Conservation (phyloP, 441 rosid species). For the Erodium chrysanthum region DNA sequence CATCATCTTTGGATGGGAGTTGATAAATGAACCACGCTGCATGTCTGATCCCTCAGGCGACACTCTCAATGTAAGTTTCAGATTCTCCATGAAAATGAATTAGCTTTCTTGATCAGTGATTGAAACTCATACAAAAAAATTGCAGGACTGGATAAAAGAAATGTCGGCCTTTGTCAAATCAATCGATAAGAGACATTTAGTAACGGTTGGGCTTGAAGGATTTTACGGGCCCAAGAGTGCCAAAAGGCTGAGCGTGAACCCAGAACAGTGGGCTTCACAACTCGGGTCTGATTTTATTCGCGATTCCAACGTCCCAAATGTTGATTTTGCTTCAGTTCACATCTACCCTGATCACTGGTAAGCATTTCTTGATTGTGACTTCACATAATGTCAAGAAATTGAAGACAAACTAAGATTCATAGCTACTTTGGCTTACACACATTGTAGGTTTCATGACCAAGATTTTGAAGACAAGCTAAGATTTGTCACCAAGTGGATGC, state of each 20-base stretch:
- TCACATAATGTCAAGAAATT: slow-evolving; percentile 24
- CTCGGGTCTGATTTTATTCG: slow-evolving; percentile 84
- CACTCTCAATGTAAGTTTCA: slow-evolving; percentile 66
- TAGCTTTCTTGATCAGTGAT: too few species aligned
- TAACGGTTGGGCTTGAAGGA: slow-evolving; percentile 88
- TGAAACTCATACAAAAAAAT: not conserved
- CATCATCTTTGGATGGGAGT: slow-evolving; percentile 85
- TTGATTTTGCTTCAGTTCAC: slow-evolving; percentile 90
- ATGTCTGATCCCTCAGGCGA: slow-evolving; percentile 78
- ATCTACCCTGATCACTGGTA: slow-evolving; percentile 93
- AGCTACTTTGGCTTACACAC: too few species aligned
- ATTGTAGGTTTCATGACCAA: too few species aligned
- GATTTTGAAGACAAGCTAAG: not conserved
- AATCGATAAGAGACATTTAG: slow-evolving; percentile 70
- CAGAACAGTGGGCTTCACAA: slow-evolving; percentile 60
- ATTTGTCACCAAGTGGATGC: slow-evolving; percentile 66
- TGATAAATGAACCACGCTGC: slow-evolving; percentile 94
- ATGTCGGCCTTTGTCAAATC: slow-evolving; percentile 77
- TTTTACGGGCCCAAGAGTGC: slow-evolving; percentile 82
- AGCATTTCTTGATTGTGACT: slow-evolving; percentile 17
- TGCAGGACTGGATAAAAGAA: slow-evolving; percentile 83
- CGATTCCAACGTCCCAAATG: slow-evolving; percentile 40
- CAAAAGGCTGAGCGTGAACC: slow-evolving; percentile 61
- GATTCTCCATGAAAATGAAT: slow-evolving; percentile 4
- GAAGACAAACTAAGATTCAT: slow-evolving; percentile 42